Percentiles rank a stretch among this genome's conserved stretches.
Conservation (phyloP, 106 monocot species). For the Dioscorea dumetorum region DNA sequence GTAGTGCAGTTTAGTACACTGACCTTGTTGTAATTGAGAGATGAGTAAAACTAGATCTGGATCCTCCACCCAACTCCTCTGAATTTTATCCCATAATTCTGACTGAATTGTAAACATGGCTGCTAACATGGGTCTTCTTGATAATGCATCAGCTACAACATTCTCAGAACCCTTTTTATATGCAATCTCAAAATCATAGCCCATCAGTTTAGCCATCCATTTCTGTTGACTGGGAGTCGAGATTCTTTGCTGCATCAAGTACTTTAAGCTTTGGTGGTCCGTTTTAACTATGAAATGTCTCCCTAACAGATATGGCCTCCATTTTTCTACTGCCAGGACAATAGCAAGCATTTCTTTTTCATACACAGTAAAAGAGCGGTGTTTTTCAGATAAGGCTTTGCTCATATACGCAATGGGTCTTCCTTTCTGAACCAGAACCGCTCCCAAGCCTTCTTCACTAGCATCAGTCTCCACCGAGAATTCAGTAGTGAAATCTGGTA, state of each 20-base stretch:
- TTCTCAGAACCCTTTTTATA: neutral
- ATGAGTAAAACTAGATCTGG: neutral
- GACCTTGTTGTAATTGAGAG: no score
- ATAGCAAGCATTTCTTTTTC: slow-evolving; percentile 13
- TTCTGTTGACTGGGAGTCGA: slow-evolving; percentile 4
- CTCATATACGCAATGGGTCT: neutral
- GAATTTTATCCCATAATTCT: no score
- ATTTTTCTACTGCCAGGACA: slow-evolving; percentile 6
- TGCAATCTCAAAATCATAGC: slow-evolving; percentile 5
- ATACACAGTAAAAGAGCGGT: neutral
- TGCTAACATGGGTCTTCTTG: neutral
- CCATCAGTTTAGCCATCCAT: slow-evolving; percentile 9
- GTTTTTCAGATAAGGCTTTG: neutral
- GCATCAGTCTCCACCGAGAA: neutral
- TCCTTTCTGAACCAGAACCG: neutral
- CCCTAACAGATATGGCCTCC: slow-evolving; percentile 10
- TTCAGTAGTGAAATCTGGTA: neutral
- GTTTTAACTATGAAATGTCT: slow-evolving; percentile 3
- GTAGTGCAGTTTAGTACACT: no score
- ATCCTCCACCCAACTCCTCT: no score
- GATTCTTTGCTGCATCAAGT: neutral
- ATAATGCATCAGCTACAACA: neutral
- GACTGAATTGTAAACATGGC: no score
- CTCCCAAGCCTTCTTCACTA: neutral
- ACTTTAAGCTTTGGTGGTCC: slow-evolving; percentile 5